Percentiles rank a stretch among this genome's conserved stretches.
Evolutionary conservation across 1,284 basidiomycete species (phyloP).

Genomic region (Tylopilus orsonianus): DNA sequence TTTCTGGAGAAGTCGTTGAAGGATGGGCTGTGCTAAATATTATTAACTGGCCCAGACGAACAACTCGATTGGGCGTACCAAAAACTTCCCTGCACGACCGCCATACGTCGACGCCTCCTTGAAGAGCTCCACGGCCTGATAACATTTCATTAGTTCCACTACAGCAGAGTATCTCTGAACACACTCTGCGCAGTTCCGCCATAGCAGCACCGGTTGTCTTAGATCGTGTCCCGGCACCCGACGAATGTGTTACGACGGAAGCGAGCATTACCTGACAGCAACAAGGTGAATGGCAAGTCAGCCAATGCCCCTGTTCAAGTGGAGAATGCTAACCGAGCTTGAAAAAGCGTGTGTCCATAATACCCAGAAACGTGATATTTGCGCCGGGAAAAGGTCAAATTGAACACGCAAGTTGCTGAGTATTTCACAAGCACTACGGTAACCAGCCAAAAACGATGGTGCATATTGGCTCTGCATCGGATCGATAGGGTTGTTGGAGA

Average conservation of each 20-base stretch:
- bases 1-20: constrained; percentile 57
- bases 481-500: constrained; percentile 54
- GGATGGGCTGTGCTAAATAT: constrained; percentile 48
- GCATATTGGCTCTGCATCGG: constrained; percentile 65
- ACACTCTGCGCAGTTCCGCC: constrained; percentile 50
- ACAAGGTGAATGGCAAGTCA: neutral
- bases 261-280: constrained; percentile 61
- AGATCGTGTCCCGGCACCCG: constrained; percentile 46
- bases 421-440: constrained; percentile 59
- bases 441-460: constrained; percentile 65
- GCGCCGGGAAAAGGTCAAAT: constrained; percentile 55
- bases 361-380: constrained; percentile 64
- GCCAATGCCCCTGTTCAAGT: neutral
- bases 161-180: neutral
- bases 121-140: constrained; percentile 57
- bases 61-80: constrained; percentile 42
- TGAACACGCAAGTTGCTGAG: constrained; percentile 48
- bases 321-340: constrained; percentile 45
- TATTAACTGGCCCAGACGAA: neutral
- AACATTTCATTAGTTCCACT: constrained; percentile 8
- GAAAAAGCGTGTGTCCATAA: constrained; percentile 71
- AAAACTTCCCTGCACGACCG: constrained; percentile 63
- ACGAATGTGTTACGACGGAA: constrained; percentile 61
- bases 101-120: constrained; percentile 57
- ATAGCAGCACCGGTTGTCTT: constrained; percentile 68